phyloP scores from a whole-genome alignment of 805 yeast species.

The Kodamaea hsintzibuensis region DNA sequence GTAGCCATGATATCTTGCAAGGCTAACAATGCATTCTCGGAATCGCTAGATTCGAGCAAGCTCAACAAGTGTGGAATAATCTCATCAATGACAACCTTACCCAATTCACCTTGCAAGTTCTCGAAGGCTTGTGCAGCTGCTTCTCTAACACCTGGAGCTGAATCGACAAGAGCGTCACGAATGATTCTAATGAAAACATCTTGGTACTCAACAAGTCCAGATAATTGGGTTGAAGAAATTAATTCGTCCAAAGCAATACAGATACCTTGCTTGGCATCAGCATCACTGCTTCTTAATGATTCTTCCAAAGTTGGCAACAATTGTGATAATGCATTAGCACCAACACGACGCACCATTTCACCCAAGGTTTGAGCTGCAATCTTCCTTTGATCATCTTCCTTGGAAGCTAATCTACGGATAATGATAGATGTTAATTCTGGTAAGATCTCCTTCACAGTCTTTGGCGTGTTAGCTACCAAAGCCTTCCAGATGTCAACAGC shows the following conservation, averaged over 20 bases:
- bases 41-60: conserved; percentile 56
- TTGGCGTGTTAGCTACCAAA: conserved; percentile 92
- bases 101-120: conserved; percentile 76
- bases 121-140: conserved; percentile 94
- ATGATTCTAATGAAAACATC: conserved; percentile 70
- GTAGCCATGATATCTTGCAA: conserved; percentile 89
- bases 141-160: conserved; percentile 72
- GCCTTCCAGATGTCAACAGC: conserved; percentile 97
- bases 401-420: conserved; percentile 79
- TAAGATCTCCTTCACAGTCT: conserved; percentile 87
- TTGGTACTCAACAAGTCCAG: conserved; percentile 64
- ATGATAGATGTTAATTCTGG: conserved; percentile 80
- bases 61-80: conserved; percentile 80
- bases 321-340: conserved; percentile 80
- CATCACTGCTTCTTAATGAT: conserved; percentile 56
- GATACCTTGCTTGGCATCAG: conserved; percentile 91
- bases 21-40: conserved; percentile 79
- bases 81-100: conserved; percentile 84
- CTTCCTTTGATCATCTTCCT: conserved; percentile 73
- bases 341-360: conserved; percentile 92
- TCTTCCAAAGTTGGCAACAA: conserved; percentile 81
- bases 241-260: conserved; percentile 91
- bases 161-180: conserved; percentile 76
- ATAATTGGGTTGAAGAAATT: conserved; percentile 68
- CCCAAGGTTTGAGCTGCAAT: conserved; percentile 94